phyloP scores from a whole-genome alignment of 2,329 filamentous ascomycete genomes.

The Paecilomyces fulvus region DNA sequence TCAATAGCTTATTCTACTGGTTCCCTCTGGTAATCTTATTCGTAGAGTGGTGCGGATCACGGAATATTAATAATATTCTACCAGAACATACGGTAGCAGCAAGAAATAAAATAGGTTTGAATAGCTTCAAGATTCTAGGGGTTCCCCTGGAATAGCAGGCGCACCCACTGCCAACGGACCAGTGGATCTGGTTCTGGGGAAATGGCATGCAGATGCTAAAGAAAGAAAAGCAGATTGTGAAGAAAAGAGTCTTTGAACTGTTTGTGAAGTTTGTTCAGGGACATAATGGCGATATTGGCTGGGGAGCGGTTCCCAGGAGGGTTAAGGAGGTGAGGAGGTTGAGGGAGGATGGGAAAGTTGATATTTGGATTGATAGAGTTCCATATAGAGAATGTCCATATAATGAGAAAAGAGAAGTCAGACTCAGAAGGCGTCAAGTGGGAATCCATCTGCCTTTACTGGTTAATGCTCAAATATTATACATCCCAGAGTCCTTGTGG shows the following conservation, averaged over 20 bases:
- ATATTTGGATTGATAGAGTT: constrained; percentile 38
- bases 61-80: too few species aligned
- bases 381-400: too few species aligned
- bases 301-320: constrained; percentile 14
- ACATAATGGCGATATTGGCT: constrained; percentile 13
- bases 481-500: too few species aligned
- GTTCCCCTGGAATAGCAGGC: too few species aligned
- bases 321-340: constrained; percentile 36
- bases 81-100: too few species aligned
- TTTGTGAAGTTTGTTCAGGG: constrained; percentile 21
- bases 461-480: too few species aligned
- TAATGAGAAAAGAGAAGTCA: too few species aligned
- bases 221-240: constrained; percentile 38
- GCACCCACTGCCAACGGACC: constrained; percentile 33
- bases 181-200: constrained; percentile 50
- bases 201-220: constrained; percentile 33
- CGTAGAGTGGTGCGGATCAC: too few species aligned
- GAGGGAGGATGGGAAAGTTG: constrained; percentile 37
- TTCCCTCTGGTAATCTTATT: background rate
- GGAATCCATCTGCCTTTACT: too few species aligned
- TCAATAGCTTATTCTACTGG: background rate
- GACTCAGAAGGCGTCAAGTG: too few species aligned
- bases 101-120: too few species aligned
- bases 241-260: constrained; percentile 19
- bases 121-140: too few species aligned